Evolutionary conservation across 1,284 basidiomycete species (phyloP), one percentile per base, ranked within the genome.

Genomic region (Cerioporus squamosus): DNA sequence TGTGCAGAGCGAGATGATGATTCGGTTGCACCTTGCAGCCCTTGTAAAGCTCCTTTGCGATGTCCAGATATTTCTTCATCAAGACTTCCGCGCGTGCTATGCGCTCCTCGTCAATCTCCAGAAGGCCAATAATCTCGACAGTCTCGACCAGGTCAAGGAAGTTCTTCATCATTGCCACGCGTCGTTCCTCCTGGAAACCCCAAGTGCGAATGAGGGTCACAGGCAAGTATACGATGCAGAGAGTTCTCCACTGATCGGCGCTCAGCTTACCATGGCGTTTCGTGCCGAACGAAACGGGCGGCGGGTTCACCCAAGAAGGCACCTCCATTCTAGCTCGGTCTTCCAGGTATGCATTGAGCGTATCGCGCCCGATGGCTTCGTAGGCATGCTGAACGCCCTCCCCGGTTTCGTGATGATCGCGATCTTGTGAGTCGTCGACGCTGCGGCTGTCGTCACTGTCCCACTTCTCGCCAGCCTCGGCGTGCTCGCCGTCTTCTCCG

Each of bases 1-100:
- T 66, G 40, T 79, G 77, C 12, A 75, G 57, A 0, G 70, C 52
- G 2, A 66, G 61, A 49, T 78, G 77, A 18, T 77, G 73, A 31
- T 66, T 69, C 10, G 73, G 72, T 31, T 59, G 53, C 6, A 75
- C 36, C 9, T 57, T 53, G n/a, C 62, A 53, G 22, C 67, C 63
- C 9, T 65, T 68, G 60, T 68, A 76, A 2, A 75, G 62, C 0
- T 23, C 31, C 18, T 40, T 55, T 12, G 69, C 45, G 2, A 40
- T 44, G 1, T 23, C 33, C 9, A 71, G 48, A 51, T 77, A 76
- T 15, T 62, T 54, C 2, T 26, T 18, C 15, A 74, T 69, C 29
- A 47, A 44, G 15, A 33, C 1, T 9, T 69, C 51, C 49, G 70
- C 69, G 36, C 36, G 29, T 22, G 40, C 23, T 24, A 68, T 62